Evolutionary conservation across 2,329 filamentous ascomycete species (phyloP), one percentile per base, ranked within the genome.

Genomic region (Colletotrichum filicis): DNA sequence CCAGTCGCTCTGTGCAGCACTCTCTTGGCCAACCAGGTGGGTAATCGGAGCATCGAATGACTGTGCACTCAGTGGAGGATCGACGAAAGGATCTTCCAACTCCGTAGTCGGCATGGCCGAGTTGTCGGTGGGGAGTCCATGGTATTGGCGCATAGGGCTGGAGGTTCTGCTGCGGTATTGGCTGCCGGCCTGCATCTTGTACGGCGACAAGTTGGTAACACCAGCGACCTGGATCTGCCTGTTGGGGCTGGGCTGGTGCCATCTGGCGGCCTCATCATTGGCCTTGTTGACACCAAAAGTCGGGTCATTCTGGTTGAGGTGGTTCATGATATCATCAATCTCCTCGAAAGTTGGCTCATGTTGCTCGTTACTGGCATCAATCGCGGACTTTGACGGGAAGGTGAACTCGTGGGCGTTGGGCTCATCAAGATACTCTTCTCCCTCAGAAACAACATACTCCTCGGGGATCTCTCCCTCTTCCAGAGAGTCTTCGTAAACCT

Each of bases 311-410:
- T 92, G 89, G 77, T 95, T 92, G 77, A 98, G 89, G 73, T 97
- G 93, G 75, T 92, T 91, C 95, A 98, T 98, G 65, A 98, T 92
- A 57, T 93, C 94, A 84, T 98, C 95, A 78, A 98, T 95, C 79
- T 98, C 95, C 76, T 96, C 92, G 77, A 94, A 94, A 0, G 92
- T 90, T 7, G 85, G 87, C 74, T 86, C 85, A 24, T 78, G 78
- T 7, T 79, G 78, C 4, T 77, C 75, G 26, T 78, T 75, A n/a
- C 74, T 75, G 78, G 79, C 56, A 79, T 79, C 53, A 76, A 78
- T 64, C 77, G 80, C 52, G 16, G 42, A 5, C n/a, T 68, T 26
- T 5, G 5, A 32, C 14, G 42, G 30, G 26, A 62, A 46, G 0
- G 12, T 46, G 32, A 63, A 55, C 5, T 56, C 32, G 24, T 28